A percentile compares a stretch with the other conserved stretches of the same genome.
Conservation (phyloP, 2,329 filamentous ascomycete species). For the Sarocladium oryzae region DNA sequence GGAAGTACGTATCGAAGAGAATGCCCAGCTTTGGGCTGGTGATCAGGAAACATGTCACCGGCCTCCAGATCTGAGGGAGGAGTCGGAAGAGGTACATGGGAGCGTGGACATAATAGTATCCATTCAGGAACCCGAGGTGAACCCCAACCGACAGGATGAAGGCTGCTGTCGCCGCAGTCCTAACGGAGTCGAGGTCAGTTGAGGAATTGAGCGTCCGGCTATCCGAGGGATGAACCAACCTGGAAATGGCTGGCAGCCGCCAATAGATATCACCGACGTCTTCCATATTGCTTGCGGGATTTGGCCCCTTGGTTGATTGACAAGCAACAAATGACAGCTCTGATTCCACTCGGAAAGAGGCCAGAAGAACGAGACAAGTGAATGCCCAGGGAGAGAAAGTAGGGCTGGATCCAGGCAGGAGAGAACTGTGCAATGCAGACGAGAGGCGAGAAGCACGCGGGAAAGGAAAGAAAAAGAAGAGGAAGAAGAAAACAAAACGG, state of each 20-base stretch:
- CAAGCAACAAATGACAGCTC: not conserved
- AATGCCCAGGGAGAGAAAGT: too few relatives aligned
- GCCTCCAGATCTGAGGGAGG: conserved; percentile 37
- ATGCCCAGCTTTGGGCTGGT: conserved; percentile 38
- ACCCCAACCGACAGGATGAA: conserved; percentile 55
- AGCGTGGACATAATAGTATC: conserved; percentile 46
- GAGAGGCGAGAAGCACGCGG: conserved; percentile 10
- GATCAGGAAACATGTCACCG: conserved; percentile 35
- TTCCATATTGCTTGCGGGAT: conserved; percentile 10
- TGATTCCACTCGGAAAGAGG: conserved; percentile 8
- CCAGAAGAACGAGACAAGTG: conserved; percentile 6
- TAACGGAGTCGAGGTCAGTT: conserved; percentile 25
- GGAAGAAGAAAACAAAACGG: conserved; percentile 13
- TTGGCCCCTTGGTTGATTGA: not conserved
- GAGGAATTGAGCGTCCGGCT: conserved; percentile 14
- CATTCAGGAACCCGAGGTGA: conserved; percentile 46
- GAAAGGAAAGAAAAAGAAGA: conserved; percentile 12
- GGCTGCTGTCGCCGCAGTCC: conserved; percentile 58
- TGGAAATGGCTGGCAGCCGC: conserved; percentile 34
- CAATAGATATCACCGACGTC: conserved; percentile 27
- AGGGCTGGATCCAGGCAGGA: too few relatives aligned
- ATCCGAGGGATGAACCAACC: conserved; percentile 21
- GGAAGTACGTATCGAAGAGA: conserved; percentile 66
- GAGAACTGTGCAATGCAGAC: conserved; percentile 2
- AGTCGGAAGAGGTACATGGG: conserved; percentile 44